A percentile compares a stretch with the other conserved stretches of the same genome.
phyloP scores from a whole-genome alignment of 305 asterid species.

The Lippia alba region DNA sequence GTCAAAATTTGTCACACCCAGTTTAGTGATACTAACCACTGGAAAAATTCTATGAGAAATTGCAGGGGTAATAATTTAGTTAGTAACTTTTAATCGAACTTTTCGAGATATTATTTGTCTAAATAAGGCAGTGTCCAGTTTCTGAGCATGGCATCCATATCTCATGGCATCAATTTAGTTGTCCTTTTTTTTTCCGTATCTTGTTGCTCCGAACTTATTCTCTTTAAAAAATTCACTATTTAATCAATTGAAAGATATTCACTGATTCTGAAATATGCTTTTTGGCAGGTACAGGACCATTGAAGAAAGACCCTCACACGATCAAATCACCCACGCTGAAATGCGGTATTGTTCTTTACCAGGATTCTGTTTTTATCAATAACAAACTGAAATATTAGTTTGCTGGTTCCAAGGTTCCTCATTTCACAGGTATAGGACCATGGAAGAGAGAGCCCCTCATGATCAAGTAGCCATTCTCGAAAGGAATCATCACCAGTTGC shows the following conservation, averaged over 20 bases:
- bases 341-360: conserved; percentile 5
- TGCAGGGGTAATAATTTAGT: background rate
- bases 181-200: background rate
- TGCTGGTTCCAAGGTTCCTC: conserved; percentile 27
- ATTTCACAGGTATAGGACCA: conserved; percentile 41
- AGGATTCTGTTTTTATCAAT: background rate
- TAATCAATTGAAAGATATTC: conserved; percentile 15
- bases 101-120: background rate
- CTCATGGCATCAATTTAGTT: background rate
- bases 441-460: conserved; percentile 28
- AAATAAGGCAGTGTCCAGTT: background rate
- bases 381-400: background rate
- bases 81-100: too few species aligned
- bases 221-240: background rate
- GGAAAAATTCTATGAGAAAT: background rate
- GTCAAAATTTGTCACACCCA: too few species aligned
- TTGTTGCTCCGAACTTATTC: background rate
- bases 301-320: conserved; percentile 34
- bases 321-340: conserved; percentile 37
- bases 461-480: conserved; percentile 34
- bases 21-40: background rate
- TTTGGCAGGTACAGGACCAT: conserved; percentile 40
- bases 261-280: conserved; percentile 28
- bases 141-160: background rate
- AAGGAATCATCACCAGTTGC: conserved; percentile 35